These are phyloP conservation scores for Fusarium begoniae DNA, from an alignment of 2,329 filamentous ascomycete genomes.

Conservation along the genomic window DNA sequence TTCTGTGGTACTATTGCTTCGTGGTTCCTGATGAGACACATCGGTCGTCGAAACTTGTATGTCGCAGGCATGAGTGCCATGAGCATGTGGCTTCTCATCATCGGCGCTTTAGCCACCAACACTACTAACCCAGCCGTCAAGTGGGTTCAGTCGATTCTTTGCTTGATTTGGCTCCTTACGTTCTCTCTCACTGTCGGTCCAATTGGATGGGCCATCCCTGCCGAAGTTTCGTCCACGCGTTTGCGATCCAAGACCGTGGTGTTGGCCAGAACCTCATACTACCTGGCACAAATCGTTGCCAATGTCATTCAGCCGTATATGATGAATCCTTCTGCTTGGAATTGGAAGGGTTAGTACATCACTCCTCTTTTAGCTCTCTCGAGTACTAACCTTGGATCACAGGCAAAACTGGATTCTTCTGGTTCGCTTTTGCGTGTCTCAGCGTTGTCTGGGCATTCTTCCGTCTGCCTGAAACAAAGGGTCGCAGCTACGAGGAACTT, in stretches of 20 bases:
- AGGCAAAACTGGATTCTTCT: background rate
- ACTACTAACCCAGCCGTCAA: background rate
- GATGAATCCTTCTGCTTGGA: background rate
- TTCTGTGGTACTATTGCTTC: background rate
- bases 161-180: background rate
- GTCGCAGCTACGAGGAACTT: background rate
- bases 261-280: background rate
- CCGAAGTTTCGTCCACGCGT: background rate
- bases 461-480: background rate
- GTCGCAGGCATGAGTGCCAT: background rate
- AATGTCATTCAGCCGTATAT: background rate
- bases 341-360: background rate
- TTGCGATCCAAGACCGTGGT: background rate
- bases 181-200: fast-evolving
- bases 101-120: background rate
- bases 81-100: background rate
- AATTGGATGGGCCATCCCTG: background rate
- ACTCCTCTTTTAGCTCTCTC: fast-evolving
- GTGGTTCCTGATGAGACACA: background rate
- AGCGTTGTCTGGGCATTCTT: background rate
- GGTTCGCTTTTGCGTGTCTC: background rate
- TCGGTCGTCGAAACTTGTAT: background rate
- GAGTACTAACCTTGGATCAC: fast-evolving
- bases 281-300: background rate
- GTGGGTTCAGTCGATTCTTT: background rate